Percentiles rank a stretch among this genome's conserved stretches.
Conservation (phyloP, 768 basidiomycete genomes). For the Cystofilobasidium macerans region DNA sequence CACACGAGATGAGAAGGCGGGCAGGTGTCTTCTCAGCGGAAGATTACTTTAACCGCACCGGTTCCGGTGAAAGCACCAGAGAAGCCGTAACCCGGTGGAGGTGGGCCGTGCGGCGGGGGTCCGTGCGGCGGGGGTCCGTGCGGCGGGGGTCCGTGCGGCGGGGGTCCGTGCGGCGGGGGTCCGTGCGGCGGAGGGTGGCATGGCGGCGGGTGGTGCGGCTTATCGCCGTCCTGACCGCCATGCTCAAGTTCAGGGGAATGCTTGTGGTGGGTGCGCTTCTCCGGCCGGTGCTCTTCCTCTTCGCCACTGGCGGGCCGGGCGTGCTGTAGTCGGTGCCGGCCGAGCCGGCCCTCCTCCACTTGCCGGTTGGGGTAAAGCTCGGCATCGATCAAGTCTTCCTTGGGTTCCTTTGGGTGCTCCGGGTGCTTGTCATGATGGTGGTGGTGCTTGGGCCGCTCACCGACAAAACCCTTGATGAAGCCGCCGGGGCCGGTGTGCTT, state of each 20-base stretch:
- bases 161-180: conserved; percentile 33
- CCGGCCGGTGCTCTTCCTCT: background rate
- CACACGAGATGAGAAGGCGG: background rate
- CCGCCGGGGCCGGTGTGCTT: conserved; percentile 20
- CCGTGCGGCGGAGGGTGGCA: conserved; percentile 51
- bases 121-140: background rate
- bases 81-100: conserved; percentile 21
- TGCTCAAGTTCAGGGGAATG: no score
- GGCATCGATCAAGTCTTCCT: no score
- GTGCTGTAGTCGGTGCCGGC: background rate
- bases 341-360: background rate
- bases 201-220: conserved; percentile 46
- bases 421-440: background rate
- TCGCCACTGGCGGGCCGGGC: background rate
- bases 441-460: conserved; percentile 19
- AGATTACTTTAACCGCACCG: conserved; percentile 17
- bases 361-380: background rate
- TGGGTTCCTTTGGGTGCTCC: background rate
- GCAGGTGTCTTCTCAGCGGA: background rate
- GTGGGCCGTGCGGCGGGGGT: background rate
- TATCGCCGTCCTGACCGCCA: no score
- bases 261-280: conserved; percentile 58
- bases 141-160: conserved; percentile 33
- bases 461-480: conserved; percentile 26
- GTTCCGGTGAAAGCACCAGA: conserved; percentile 15